These are phyloP conservation scores for Cystobasidium sp. DNA, from an alignment of 1,284 basidiomycete species.

Conservation along the genomic window DNA sequence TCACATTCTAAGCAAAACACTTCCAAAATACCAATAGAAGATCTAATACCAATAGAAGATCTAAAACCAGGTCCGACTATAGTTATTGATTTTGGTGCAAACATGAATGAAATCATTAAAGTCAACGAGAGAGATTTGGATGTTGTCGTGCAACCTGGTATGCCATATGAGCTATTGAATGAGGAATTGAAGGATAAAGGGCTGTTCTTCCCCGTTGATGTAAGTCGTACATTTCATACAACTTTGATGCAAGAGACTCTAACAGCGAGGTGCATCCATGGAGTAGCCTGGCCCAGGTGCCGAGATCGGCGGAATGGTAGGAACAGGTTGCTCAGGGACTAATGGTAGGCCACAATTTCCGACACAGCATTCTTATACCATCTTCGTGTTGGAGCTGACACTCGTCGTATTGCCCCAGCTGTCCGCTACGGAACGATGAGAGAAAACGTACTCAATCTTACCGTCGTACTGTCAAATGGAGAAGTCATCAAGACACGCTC, in stretches of 20 bases:
- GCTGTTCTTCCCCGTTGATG: conserved; percentile 81
- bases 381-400: background rate
- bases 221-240: conserved; percentile 53
- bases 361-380: background rate
- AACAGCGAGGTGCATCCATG: conserved; percentile 50
- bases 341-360: conserved; percentile 7
- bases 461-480: conserved; percentile 84
- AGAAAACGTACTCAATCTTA: conserved; percentile 61
- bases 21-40: conserved; percentile 18
- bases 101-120: conserved; percentile 80
- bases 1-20: no score
- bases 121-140: conserved; percentile 81
- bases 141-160: conserved; percentile 65
- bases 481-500: conserved; percentile 91
- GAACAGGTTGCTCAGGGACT: conserved; percentile 51
- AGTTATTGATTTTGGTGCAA: conserved; percentile 70
- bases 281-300: conserved; percentile 72
- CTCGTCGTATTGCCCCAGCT: conserved; percentile 53
- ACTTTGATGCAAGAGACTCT: background rate
- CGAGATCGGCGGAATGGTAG: conserved; percentile 87
- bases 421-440: conserved; percentile 77
- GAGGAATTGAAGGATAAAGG: conserved; percentile 70
- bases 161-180: conserved; percentile 85
- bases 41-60: conserved; percentile 42
- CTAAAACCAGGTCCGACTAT: conserved; percentile 49